phyloP scores from a whole-genome alignment of 495 filamentous ascomycete genomes.

The Coniosporium apollinis region DNA sequence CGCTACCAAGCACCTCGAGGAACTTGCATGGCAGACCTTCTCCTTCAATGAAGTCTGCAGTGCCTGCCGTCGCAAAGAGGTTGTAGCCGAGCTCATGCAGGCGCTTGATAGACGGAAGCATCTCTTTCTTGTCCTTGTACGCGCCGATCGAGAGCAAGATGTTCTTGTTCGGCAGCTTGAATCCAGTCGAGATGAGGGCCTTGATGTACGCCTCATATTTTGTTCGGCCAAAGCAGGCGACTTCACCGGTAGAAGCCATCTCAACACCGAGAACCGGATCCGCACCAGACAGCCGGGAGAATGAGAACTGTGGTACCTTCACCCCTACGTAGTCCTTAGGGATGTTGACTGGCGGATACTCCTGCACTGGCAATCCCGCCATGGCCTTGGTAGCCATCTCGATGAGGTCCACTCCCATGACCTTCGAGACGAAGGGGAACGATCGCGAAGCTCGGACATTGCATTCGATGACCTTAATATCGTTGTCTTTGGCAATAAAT shows the following conservation, averaged over 20 bases:
- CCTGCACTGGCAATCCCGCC: constrained; percentile 61
- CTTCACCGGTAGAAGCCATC: constrained; percentile 98
- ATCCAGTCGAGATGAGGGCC: constrained; percentile 85
- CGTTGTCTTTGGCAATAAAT: constrained; percentile 98
- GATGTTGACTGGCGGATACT: constrained; percentile 62
- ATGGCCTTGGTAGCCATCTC: constrained; percentile 99
- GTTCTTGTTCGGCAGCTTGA: constrained; percentile 90
- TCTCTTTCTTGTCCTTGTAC: constrained; percentile 93
- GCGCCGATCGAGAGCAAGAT: constrained; percentile 90
- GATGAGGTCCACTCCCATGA: constrained; percentile 95
- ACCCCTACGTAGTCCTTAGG: constrained; percentile 79
- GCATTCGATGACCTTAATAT: constrained; percentile 99
- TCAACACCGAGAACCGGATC: constrained; percentile 95
- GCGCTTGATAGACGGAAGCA: constrained; percentile 83
- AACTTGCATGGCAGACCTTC: constrained; percentile 81
- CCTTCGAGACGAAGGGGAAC: constrained; percentile 97
- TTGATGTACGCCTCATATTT: constrained; percentile 98
- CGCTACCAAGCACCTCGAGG: constrained; percentile 59
- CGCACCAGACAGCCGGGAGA: constrained; percentile 87
- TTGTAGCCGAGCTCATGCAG: constrained; percentile 81
- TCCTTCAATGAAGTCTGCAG: constrained; percentile 86
- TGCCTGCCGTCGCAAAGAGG: constrained; percentile 88
- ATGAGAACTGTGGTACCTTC: constrained; percentile 97
- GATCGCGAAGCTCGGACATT: constrained; percentile 93
- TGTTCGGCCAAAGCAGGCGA: constrained; percentile 87